A percentile compares a stretch with the other conserved stretches of the same genome.
These are phyloP conservation scores for Thinopyrum obtusiflorum DNA, from an alignment of 202 grass and related monocot genomes.

Conservation along the genomic window DNA sequence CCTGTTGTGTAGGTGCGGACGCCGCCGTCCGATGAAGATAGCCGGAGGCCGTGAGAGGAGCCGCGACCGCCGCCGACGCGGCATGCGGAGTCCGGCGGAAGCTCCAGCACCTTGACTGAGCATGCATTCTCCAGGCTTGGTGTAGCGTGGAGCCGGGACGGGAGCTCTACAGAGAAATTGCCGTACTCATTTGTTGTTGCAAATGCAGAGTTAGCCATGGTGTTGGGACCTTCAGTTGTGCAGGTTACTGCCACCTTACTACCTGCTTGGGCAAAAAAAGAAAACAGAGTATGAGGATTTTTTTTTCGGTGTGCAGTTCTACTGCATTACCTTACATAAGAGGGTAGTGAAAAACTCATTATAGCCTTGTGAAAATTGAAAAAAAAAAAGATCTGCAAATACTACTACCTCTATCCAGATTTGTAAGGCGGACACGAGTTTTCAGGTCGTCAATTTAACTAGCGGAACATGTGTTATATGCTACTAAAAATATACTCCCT, in stretches of 20 bases:
- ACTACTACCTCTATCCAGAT: background rate
- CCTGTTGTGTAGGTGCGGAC: constrained; percentile 55
- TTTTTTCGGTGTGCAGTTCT: background rate
- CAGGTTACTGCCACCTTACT: constrained; percentile 61
- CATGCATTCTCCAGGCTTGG: constrained; percentile 63
- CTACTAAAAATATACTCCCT: background rate
- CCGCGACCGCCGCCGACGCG: background rate
- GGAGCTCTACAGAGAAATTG: constrained; percentile 76
- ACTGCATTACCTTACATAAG: background rate
- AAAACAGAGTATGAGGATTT: background rate
- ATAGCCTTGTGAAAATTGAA: background rate
- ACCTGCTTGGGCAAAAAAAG: constrained; percentile 23
- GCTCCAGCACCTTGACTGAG: constrained; percentile 41
- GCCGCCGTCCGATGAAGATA: constrained; percentile 41
- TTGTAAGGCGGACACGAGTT: background rate
- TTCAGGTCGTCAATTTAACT: background rate
- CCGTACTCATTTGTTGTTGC: constrained; percentile 65
- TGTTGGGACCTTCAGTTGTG: constrained; percentile 21
- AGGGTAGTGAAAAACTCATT: background rate
- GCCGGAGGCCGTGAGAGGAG: background rate
- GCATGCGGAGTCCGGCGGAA: constrained; percentile 42
- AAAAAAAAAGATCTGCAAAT: background rate
- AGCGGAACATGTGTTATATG: background rate
- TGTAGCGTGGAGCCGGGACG: constrained; percentile 74
- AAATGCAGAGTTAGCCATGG: constrained; percentile 12